Evolutionary conservation across 768 basidiomycete species (phyloP), one percentile per base, ranked within the genome.

Genomic region (Suillus occidentalis): DNA sequence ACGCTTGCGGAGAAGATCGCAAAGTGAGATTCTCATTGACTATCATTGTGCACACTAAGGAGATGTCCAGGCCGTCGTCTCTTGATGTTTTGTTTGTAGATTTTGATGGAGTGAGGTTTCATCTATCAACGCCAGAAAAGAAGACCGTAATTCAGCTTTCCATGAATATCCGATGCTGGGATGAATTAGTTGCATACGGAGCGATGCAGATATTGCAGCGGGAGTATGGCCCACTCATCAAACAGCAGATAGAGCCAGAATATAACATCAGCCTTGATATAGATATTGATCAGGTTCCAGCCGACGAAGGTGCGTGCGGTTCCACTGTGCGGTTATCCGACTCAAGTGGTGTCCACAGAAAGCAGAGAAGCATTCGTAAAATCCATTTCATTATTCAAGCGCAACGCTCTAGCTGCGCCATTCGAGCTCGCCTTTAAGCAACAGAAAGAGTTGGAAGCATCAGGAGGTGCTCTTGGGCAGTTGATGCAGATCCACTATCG

Each of bases 81-180:
- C 83, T 98, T 66, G 97, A 99, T 80, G 91, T 99, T 63, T 87
- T 93, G 64, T 99, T 99, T 71, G 97, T 99, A 61, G 97, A 99
- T 79, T 99, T 95, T 70, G 97, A 99, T 75, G 91, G 94, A 58
- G 95, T 98, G 62, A 87, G 95, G 52, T 99, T 98, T 80, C 96
- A 91, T 76, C 79, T 99, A 56, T 92, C 92, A 16, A 95, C 95
- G 0, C 91, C 91, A 4, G 87, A 92, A 28, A 88, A 90, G 74
- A 94, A 97, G 82, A 89, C 91, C 0, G 73, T 83, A 5, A 81
- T 99, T 25, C 80, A 92, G 45, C 85, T 99, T 25, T 99, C 97
- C 37, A 99, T 99, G 95, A 89, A 90, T 76, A 95, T 99, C 65
- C 90, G 93, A 58, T 99, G 97, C 81, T 99, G 97, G 97, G 87